Evolutionary conservation across 2,329 filamentous ascomycete genomes (phyloP), one percentile per base, ranked within the genome.

Genomic region (Penicillium occitanis): DNA sequence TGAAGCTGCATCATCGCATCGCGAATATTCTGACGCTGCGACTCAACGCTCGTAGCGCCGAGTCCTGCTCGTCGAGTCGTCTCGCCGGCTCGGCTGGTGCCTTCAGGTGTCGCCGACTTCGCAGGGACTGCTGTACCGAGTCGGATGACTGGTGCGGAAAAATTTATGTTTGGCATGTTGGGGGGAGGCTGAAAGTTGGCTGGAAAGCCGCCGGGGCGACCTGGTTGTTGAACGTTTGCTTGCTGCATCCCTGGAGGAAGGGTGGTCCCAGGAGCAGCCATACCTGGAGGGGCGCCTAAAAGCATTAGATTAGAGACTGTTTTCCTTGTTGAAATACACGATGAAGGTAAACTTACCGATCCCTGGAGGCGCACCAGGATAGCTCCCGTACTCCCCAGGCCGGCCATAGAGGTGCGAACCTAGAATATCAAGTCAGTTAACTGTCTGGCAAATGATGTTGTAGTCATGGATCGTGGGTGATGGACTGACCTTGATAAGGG

Each of bases 111-210:
- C 42, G 78, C 74, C 30, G 88, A 83, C 74, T 92, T 92, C n/a
- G 86, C 79, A 2, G 88, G 78, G 22, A 81, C 86, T 3, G 89
- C 86, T 1, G 93, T 94, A 50, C 94, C 95, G 55, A 99, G 86
- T 64, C 95, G 91, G 75, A 99, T 98, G 67, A 98, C 93, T 65
- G 94, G 93, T 42, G 95, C 95, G 74, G 91, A 96, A 83, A 98
- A 97, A 82, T 99, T 97, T 83, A 99, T 97, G 77, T 96, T 96
- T 61, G 94, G 93, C 86, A 97, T 91, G 76, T 95, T 97, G 61
- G 91, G 84, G 10, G 94, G 93, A 59, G 92, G 88, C 82, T 96
- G 91, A 80, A 97, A 97, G 78, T 88, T 92, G 67, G 89, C 83
- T 68, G 92, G 92, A 70, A 96, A 88, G 74, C 88, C 91, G 74